Evolutionary conservation across 208 protist species (phyloP), one percentile per base, ranked within the genome.

Genomic region (Trypanosoma melophagium): DNA sequence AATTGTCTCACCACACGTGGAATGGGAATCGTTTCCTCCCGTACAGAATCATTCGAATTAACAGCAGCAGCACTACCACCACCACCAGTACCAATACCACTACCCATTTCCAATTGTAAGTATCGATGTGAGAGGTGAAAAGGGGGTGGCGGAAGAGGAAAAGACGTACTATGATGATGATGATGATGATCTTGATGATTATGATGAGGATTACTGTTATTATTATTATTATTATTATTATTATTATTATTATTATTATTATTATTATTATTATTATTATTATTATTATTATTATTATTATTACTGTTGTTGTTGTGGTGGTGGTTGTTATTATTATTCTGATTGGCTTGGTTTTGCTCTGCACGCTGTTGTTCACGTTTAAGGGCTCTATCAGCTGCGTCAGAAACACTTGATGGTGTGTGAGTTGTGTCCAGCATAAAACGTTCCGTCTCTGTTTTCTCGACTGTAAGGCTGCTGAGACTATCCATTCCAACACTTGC

Each of bases 1-100:
- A 96, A 92, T 28, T 79, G 70, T 40, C 84, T 80, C 45, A 95
- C 77, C 25, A 77, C 55, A 21, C 75, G 80, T 16, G 87, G 86
- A 71, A 96, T 65, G 3, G 69, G 63, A 2, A 38, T 41, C 7
- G 44, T 59, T 24, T 76, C 53, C 31, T 81, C 61, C 42, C 53
- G 60, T 44, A 31, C 50, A 16, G 62, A 49, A n/a, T 73, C 65
- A 21, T 45, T 57, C 17, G 35, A 12, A 28, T 5, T 14, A 38
- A 9, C 14, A 25, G 12, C 54, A 38, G 52, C 2, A 38, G 28
- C 10, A 40, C 24, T 25, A 10, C 14, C 47, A 49, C 47, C 50
- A n/a, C 40, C 31, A 25, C 7, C 54, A 7, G 49, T 47, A 56
- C 7, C n/a, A 19, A 12, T 16, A 14, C n/a, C 24, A 49, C 16